A percentile compares a stretch with the other conserved stretches of the same genome.
These are phyloP conservation scores for Solanum ahanhuiri DNA, from an alignment of 257 asterid genomes.

Conservation along the genomic window DNA sequence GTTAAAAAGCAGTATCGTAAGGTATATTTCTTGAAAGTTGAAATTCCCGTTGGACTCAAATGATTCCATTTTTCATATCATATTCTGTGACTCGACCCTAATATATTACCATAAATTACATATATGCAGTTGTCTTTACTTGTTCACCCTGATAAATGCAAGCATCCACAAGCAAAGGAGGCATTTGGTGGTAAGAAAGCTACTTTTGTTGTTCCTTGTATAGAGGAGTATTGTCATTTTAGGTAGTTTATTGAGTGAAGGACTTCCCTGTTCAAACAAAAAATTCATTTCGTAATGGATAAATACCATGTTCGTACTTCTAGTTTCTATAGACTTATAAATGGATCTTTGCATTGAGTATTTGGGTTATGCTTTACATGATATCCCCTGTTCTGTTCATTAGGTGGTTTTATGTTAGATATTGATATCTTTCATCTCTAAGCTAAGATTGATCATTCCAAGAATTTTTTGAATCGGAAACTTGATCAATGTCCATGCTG, in stretches of 20 bases:
- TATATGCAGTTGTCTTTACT: conserved; percentile 71
- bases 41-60: neutral
- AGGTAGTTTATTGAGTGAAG: neutral
- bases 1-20: conserved; percentile 90
- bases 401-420: neutral
- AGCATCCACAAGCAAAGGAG: conserved; percentile 97
- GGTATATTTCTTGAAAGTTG: conserved; percentile 27
- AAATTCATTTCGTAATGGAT: neutral
- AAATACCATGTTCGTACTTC: neutral
- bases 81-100: neutral
- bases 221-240: conserved; percentile 3
- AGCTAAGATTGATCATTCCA: neutral
- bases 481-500: neutral
- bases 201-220: neutral
- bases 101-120: conserved; percentile 8
- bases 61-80: neutral
- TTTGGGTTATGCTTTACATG: neutral
- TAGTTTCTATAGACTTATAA: neutral
- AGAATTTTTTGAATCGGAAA: neutral
- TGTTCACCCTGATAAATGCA: conserved; percentile 99
- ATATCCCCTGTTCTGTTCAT: neutral
- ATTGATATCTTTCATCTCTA: neutral
- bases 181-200: conserved; percentile 78
- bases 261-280: neutral
- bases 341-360: neutral